Percentiles rank a stretch among this genome's conserved stretches.
These are phyloP conservation scores for Neonectria neomacrospora DNA, from an alignment of 2,329 filamentous ascomycete genomes.

Conservation along the genomic window DNA sequence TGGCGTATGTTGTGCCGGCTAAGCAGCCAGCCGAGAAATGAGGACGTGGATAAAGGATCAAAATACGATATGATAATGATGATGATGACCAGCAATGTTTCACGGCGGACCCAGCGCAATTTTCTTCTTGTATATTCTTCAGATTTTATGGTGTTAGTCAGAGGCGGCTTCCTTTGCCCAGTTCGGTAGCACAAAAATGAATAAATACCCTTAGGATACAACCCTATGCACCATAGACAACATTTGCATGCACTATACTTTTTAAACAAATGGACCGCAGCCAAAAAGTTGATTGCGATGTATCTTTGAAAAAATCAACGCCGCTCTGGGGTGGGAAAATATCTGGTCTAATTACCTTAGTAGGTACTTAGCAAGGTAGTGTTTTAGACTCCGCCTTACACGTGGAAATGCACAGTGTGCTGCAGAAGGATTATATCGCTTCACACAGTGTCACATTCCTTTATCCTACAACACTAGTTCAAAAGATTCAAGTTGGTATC, in stretches of 20 bases:
- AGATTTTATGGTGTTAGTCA: constrained; percentile 1
- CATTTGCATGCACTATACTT: background rate
- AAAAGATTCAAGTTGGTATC: constrained; percentile 26
- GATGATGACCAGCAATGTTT: constrained; percentile 31
- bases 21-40: constrained; percentile 16
- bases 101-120: constrained; percentile 17
- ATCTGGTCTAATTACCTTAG: background rate
- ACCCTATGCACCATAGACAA: background rate
- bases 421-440: background rate
- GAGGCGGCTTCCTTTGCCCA: background rate
- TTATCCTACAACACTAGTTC: constrained; percentile 31
- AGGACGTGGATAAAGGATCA: background rate
- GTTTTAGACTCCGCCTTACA: background rate
- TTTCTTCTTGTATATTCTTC: constrained; percentile 22
- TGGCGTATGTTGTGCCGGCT: constrained; percentile 42
- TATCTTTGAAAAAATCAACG: too few relatives aligned
- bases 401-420: constrained; percentile 30
- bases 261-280: background rate
- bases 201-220: constrained; percentile 11
- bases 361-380: background rate
- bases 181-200: background rate
- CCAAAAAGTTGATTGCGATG: background rate
- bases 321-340: background rate
- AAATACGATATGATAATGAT: constrained; percentile 30
- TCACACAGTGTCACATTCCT: constrained; percentile 33